phyloP scores from a whole-genome alignment of 805 yeast species.

The Babjeviella inositovora region DNA sequence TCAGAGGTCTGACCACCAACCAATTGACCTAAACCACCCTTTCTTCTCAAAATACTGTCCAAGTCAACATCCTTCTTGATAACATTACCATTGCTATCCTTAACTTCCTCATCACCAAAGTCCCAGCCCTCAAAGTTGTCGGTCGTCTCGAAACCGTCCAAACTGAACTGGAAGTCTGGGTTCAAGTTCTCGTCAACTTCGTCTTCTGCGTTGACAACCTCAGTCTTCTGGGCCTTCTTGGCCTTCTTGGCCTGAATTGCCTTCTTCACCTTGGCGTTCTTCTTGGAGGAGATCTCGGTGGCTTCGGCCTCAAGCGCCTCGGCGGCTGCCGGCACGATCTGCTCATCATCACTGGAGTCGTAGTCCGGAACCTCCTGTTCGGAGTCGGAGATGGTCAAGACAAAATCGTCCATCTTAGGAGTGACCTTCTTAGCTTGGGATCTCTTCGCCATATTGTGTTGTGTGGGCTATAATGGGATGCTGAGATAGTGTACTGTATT shows the following conservation, averaged over 20 bases:
- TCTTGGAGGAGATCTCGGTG: conserved; percentile 3
- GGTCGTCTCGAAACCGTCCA: conserved; percentile 36
- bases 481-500: no score
- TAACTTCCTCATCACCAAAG: conserved; percentile 20
- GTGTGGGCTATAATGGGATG: no score
- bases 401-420: conserved; percentile 46
- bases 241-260: conserved; percentile 8
- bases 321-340: conserved; percentile 6
- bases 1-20: conserved; percentile 23
- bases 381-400: conserved; percentile 63
- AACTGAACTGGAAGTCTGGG: conserved; percentile 57
- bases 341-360: conserved; percentile 30
- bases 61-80: conserved; percentile 57
- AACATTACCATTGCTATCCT: conserved; percentile 5
- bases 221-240: conserved; percentile 5
- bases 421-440: no score
- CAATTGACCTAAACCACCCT: conserved; percentile 56
- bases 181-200: conserved; percentile 40
- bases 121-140: conserved; percentile 70
- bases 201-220: conserved; percentile 13
- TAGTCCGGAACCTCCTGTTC: conserved; percentile 48
- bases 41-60: conserved; percentile 74
- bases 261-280: conserved; percentile 7
- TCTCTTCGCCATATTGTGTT: no score
- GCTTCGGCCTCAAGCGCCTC: conserved; percentile 3